Evolutionary conservation across 1,284 basidiomycete genomes (phyloP), one percentile per base, ranked within the genome.

Genomic region (Microbotryum saponariae): DNA sequence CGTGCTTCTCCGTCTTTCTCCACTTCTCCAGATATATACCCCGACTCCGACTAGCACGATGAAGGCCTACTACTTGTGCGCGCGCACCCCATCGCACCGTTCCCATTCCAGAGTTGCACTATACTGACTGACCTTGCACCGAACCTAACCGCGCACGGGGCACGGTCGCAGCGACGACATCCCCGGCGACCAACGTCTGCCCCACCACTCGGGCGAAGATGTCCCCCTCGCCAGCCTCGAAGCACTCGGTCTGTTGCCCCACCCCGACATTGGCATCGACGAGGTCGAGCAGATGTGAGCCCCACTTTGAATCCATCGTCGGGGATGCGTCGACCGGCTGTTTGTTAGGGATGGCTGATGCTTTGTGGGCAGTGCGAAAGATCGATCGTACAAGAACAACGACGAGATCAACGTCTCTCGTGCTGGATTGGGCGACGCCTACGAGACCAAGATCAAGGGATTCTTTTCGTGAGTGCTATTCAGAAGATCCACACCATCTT

Each of bases 311-410:
- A 6, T 31, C 9, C 31, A 9, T 31, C 8, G 31, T 10, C 2
- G 31, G 9, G 31, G 31, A 27, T 6, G 27, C 27, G 10, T 7
- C 9, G 8, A 31, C 31, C 9, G 8, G 31, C 1, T 9, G 8
- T n/a, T n/a, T n/a, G n/a, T n/a, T 8, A 31, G 31, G 31, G 31
- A 10, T 9, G 31, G 31, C 31, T 31, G 31, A 31, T 9, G 31
- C 31, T 31, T 1, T 31, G 31, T 8, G 31, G 31, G 33, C 62
- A 61, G 63, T 46, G 86, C 88, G 1, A 76, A 76, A 55, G 80
- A 86, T 73, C 76, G 85, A 29, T 81, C 79, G 3, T 91, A 91
- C 78, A 88, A 86, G 77, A 89, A 89, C 74, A 77, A 60, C n/a
- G 63, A 66, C 49, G 61, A 80, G 59, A 86, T 91, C 72, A 83